Conservation (phyloP, 441 rosid species). For the Eugenia klotzschiana region DNA sequence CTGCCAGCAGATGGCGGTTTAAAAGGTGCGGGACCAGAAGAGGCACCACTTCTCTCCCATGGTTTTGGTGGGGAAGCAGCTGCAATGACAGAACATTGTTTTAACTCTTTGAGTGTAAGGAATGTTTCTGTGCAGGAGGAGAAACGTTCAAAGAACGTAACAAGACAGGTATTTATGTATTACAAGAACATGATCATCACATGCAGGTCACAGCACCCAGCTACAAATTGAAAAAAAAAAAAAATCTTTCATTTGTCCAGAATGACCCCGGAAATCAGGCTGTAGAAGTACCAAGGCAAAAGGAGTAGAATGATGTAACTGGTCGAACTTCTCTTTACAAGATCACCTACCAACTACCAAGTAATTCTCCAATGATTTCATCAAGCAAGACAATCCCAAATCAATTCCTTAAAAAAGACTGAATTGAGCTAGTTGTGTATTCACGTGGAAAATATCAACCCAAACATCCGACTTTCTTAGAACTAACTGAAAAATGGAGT, state of each 20-base stretch:
- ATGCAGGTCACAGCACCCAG: neutral
- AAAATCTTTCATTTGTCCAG: neutral
- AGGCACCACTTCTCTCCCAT: conserved; percentile 68
- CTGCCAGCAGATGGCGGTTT: conserved; percentile 78
- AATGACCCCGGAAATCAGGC: neutral
- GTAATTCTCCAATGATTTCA: neutral
- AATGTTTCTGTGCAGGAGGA: neutral
- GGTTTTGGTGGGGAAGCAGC: conserved; percentile 72
- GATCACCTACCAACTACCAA: neutral
- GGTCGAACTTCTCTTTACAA: neutral
- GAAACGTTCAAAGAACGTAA: neutral
- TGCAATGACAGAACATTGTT: conserved; percentile 5
- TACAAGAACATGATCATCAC: neutral
- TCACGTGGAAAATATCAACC: neutral
- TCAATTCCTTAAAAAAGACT: neutral
- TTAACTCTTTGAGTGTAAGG: neutral
- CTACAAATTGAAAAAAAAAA: neutral
- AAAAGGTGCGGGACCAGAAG: conserved; percentile 77
- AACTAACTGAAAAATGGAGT: neutral
- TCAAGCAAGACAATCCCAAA: neutral
- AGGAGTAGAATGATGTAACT: neutral
- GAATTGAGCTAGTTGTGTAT: neutral
- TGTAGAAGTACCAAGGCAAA: neutral
- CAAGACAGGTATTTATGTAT: neutral
- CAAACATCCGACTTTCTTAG: too few relatives aligned